Percentiles rank a stretch among this genome's conserved stretches.
These are phyloP conservation scores for Grosmannia penicillata DNA, from an alignment of 2,329 filamentous ascomycete species.

Conservation along the genomic window DNA sequence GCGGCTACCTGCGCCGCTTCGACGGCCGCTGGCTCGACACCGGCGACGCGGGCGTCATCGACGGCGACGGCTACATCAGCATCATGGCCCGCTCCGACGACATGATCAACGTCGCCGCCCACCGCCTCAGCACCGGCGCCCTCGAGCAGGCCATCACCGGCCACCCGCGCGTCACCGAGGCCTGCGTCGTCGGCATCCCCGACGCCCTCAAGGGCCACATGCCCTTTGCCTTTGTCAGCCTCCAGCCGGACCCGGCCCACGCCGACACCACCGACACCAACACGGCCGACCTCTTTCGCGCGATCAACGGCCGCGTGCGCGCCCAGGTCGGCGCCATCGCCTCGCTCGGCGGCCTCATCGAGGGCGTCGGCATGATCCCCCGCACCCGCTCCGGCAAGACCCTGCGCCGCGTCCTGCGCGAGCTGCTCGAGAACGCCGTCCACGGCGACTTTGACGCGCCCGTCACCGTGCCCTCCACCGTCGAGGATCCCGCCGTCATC, in stretches of 20 bases:
- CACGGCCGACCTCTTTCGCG: slow-evolving; percentile 28
- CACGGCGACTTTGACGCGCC: slow-evolving; percentile 57
- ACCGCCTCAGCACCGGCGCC: slow-evolving; percentile 73
- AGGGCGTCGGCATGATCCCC: slow-evolving; percentile 75
- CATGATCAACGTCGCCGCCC: slow-evolving; percentile 90
- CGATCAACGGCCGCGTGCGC: slow-evolving; percentile 60
- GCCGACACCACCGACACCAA: slow-evolving; percentile 15
- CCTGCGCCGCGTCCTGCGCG: slow-evolving; percentile 62
- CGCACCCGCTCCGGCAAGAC: slow-evolving; percentile 91
- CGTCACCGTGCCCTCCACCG: slow-evolving; percentile 66
- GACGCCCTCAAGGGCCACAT: slow-evolving; percentile 80
- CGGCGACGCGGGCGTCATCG: slow-evolving; percentile 78
- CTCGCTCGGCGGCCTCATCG: slow-evolving; percentile 70
- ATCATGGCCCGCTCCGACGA: slow-evolving; percentile 60
- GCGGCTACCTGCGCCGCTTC: slow-evolving; percentile 72
- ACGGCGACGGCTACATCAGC: slow-evolving; percentile 52
- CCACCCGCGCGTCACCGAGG: slow-evolving; percentile 67
- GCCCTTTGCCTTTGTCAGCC: slow-evolving; percentile 77
- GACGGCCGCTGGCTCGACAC: slow-evolving; percentile 76
- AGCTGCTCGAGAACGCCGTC: slow-evolving; percentile 71
- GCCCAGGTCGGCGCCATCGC: slow-evolving; percentile 80
- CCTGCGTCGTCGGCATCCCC: slow-evolving; percentile 73
- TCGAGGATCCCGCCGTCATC: slow-evolving; percentile 67
- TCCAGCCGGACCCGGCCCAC: slow-evolving; percentile 23
- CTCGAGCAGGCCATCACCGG: slow-evolving; percentile 85